Evolutionary conservation across 129 eudicot species (phyloP).

Genomic region (Flaveria sonorensis): DNA sequence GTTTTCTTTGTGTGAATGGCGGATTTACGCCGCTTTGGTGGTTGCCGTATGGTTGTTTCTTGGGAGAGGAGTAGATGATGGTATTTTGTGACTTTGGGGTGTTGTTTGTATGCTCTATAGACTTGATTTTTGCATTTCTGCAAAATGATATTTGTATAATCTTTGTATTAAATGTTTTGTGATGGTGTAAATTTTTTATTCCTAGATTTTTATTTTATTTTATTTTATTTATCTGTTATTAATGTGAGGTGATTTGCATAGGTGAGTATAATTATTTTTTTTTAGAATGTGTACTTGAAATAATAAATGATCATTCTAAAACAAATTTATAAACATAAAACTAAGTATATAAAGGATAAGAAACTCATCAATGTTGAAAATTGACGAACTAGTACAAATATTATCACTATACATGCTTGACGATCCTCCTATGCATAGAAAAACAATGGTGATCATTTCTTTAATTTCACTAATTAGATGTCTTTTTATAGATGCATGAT

Average conservation of each 20-base stretch:
- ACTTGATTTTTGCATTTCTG: neutral
- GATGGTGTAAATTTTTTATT: neutral
- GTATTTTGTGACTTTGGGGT: neutral
- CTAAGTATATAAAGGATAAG: no score
- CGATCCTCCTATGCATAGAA: no score
- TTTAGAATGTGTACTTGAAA: no score
- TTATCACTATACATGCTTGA: no score
- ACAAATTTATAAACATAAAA: no score
- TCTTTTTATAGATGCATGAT: no score
- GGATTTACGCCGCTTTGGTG: neutral
- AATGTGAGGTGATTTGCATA: neutral
- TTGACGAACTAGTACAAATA: no score
- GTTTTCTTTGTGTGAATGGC: slow-evolving; percentile 2
- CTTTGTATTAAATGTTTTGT: neutral
- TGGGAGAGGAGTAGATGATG: neutral
- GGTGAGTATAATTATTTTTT: neutral
- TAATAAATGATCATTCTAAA: no score
- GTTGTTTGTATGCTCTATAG: neutral
- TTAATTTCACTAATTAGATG: no score
- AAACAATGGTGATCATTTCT: no score
- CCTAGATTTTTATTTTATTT: neutral
- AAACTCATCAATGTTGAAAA: no score
- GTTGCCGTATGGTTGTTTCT: neutral
- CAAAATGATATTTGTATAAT: slow-evolving; percentile 7
- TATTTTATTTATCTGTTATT: neutral